Conservation (phyloP, 179 eudicot genomes). For the Gypsophila paniculata region DNA sequence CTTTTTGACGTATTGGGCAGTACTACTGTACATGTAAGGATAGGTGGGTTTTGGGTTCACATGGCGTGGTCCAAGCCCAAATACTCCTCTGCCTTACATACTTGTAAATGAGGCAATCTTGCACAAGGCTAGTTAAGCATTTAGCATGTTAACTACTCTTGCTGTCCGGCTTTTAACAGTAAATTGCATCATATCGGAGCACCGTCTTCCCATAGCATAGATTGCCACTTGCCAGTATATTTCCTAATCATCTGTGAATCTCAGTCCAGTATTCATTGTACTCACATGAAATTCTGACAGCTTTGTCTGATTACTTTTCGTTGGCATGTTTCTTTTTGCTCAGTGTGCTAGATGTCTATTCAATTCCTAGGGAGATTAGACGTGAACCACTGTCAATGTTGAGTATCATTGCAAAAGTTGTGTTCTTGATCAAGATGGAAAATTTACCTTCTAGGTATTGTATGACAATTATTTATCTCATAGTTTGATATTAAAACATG, state of each 20-base stretch:
- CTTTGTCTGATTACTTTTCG: no score
- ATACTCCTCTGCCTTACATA: background rate
- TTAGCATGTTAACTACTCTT: background rate
- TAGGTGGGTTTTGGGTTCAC: no score
- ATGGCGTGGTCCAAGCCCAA: no score
- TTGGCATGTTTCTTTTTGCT: background rate
- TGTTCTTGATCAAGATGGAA: background rate
- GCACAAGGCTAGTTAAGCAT: background rate
- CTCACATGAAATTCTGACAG: background rate
- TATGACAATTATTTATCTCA: background rate
- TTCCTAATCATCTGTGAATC: background rate
- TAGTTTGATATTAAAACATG: background rate
- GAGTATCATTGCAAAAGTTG: background rate
- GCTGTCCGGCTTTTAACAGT: background rate
- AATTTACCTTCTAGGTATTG: background rate
- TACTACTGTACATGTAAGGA: no score
- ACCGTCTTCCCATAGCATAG: no score
- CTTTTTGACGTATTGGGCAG: no score
- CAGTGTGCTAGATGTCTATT: conserved; percentile 10
- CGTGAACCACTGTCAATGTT: background rate
- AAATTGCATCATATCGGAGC: background rate
- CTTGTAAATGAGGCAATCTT: background rate
- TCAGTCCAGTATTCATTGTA: background rate
- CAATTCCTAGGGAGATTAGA: background rate
- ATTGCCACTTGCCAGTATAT: background rate